Conservation (phyloP, 352 stramenopile species). For the Peronosclerospora sorghi region DNA sequence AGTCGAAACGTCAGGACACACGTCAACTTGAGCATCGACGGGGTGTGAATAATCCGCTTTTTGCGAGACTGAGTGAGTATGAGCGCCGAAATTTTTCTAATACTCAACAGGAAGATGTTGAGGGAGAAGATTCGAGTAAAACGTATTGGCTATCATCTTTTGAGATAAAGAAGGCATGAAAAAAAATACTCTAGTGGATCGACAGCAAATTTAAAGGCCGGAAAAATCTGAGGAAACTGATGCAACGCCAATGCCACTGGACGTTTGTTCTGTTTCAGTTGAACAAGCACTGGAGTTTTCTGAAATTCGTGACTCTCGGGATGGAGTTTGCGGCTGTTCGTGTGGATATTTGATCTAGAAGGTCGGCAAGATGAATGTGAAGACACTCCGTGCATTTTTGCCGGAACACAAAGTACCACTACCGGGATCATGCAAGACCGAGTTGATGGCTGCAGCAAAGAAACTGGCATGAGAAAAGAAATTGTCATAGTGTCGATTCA, state of each 20-base stretch:
- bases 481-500: constrained; percentile 43
- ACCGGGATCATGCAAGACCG: constrained; percentile 38
- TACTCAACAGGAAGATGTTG: constrained; percentile 15
- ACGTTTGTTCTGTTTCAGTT: constrained; percentile 72
- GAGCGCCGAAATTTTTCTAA: constrained; percentile 63
- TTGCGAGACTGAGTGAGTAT: constrained; percentile 50
- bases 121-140: constrained; percentile 18
- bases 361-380: constrained; percentile 77
- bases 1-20: constrained; percentile 43
- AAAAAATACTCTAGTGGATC: constrained; percentile 26
- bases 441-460: constrained; percentile 60
- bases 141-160: constrained; percentile 15
- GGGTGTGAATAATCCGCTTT: constrained; percentile 62
- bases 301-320: constrained; percentile 73
- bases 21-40: constrained; percentile 72
- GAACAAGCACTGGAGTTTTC: constrained; percentile 79
- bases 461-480: constrained; percentile 47
- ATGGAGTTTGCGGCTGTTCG: constrained; percentile 62
- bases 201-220: constrained; percentile 10
- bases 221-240: constrained; percentile 11
- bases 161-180: constrained; percentile 13
- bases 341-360: constrained; percentile 78
- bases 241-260: constrained; percentile 21
- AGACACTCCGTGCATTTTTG: constrained; percentile 64
- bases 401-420: constrained; percentile 39